phyloP scores from a whole-genome alignment of 225 moss, liverwort and hornwort genomes.

The Pleurozium schreberi region DNA sequence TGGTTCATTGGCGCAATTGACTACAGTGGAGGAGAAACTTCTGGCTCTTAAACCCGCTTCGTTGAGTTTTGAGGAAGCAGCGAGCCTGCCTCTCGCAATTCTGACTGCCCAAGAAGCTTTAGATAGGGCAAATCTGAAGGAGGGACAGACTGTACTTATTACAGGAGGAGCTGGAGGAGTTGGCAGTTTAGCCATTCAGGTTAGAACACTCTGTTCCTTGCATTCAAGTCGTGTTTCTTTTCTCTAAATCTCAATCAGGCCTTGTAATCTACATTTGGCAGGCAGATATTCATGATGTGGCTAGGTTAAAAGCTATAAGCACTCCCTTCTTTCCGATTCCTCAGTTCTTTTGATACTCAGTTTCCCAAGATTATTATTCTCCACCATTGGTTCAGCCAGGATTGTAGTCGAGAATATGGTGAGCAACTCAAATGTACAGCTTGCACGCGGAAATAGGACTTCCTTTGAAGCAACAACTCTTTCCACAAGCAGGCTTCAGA shows the following conservation, averaged over 20 bases:
- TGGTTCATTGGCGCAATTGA: conserved; percentile 64
- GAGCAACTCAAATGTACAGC: not conserved
- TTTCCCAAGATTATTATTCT: not conserved
- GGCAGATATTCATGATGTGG: not conserved
- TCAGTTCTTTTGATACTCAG: not conserved
- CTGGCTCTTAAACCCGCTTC: conserved; percentile 54
- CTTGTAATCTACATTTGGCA: not conserved
- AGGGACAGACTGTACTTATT: conserved; percentile 57
- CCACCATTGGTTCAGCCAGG: not conserved
- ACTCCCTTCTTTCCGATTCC: not conserved
- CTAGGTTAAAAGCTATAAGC: no score
- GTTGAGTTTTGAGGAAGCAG: conserved; percentile 70
- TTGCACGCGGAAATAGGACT: not conserved
- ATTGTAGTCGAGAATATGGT: not conserved
- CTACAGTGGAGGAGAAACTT: conserved; percentile 69
- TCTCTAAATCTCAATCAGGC: not conserved
- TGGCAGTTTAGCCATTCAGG: conserved; percentile 77
- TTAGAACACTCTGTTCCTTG: not conserved
- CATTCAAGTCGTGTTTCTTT: not conserved
- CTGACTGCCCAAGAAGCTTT: conserved; percentile 70
- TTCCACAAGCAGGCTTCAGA: not conserved
- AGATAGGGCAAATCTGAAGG: conserved; percentile 42
- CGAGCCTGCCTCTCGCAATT: conserved; percentile 61
- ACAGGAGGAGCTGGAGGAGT: conserved; percentile 83
- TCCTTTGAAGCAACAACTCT: not conserved